phyloP scores from a whole-genome alignment of 2,329 filamentous ascomycete genomes.

The Diaporthe sp. region DNA sequence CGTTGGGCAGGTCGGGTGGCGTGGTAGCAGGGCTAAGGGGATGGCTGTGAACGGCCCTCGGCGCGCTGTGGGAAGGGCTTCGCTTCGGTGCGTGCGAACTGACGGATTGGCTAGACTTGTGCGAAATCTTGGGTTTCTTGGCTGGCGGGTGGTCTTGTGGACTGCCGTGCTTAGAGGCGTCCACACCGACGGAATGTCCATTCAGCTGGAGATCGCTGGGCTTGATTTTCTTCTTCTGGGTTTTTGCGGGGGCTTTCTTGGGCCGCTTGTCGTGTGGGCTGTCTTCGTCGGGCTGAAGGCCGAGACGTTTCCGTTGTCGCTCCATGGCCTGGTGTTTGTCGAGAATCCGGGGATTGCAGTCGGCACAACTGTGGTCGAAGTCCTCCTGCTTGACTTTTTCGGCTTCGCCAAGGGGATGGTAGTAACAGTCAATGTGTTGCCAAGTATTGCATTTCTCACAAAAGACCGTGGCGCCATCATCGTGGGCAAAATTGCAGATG shows the following conservation, averaged over 20 bases:
- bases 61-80: slow-evolving; percentile 75
- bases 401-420: slow-evolving; percentile 76
- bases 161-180: slow-evolving; percentile 63
- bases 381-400: slow-evolving; percentile 76
- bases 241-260: slow-evolving; percentile 74
- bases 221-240: slow-evolving; percentile 45
- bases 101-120: slow-evolving; percentile 83
- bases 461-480: slow-evolving; percentile 97
- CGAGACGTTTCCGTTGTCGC: slow-evolving; percentile 74
- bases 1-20: slow-evolving; percentile 74
- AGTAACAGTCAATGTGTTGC: slow-evolving; percentile 99
- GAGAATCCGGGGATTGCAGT: slow-evolving; percentile 85
- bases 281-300: slow-evolving; percentile 59
- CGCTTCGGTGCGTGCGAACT: slow-evolving; percentile 77
- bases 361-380: slow-evolving; percentile 87
- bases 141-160: slow-evolving; percentile 68
- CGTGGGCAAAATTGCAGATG: slow-evolving; percentile 92
- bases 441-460: slow-evolving; percentile 97
- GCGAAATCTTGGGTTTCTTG: slow-evolving; percentile 87
- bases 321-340: slow-evolving; percentile 83
- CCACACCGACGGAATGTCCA: slow-evolving; percentile 72
- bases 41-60: slow-evolving; percentile 70
- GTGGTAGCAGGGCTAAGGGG: slow-evolving; percentile 83
- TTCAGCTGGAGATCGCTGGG: slow-evolving; percentile 69
- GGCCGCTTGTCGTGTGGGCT: slow-evolving; percentile 74